Evolutionary conservation across 257 asterid species (phyloP), one percentile per base, ranked within the genome.

Genomic region (Gentiana straminea): DNA sequence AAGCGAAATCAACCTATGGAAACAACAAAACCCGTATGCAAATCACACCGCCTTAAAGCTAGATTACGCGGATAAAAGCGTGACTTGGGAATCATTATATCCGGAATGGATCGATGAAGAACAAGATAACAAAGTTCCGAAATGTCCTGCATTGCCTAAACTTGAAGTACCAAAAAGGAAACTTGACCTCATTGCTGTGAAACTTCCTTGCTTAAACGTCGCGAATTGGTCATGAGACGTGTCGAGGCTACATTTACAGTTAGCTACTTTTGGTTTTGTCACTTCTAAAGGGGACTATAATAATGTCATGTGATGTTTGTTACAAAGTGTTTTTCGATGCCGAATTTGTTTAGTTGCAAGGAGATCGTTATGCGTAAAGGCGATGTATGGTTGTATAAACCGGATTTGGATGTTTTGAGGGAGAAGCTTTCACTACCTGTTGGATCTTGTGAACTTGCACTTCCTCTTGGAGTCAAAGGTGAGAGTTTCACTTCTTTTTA

Each of bases 91-190:
- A 0, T 33, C 68, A 3, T 61, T 89, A 54, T 89, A 78, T 55
- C 95, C 97, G 0, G 97, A 89, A 63, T 89, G 97, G 97, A 89
- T 89, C 39, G 95, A 89, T 52, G 95, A 89, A 65, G 97, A 89
- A 38, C 89, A 89, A 60, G 86, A 86, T 43, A 75, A 68, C 3
- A 84, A 71, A 7, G 75, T 86, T 33, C 97, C 95, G 3, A 78
- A 67, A 15, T 89, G 95, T 65, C 94, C 97, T 4, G 63, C 86
- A 0, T 61, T 86, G 1, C 97, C 97, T 2, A 67, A 61, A 35
- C 57, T 82, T 3, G 67, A 78, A 34, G 74, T 84, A 1, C 95
- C 94, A 33, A 62, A 64, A 35, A 72, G 61, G 35, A 73, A 86
- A 13, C 72, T 81, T 1, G 90, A 89, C 60, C 86, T 89, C 13